A percentile compares a stretch with the other conserved stretches of the same genome.
phyloP scores from a whole-genome alignment of 306 rosid species.

The Vigna hirtella region DNA sequence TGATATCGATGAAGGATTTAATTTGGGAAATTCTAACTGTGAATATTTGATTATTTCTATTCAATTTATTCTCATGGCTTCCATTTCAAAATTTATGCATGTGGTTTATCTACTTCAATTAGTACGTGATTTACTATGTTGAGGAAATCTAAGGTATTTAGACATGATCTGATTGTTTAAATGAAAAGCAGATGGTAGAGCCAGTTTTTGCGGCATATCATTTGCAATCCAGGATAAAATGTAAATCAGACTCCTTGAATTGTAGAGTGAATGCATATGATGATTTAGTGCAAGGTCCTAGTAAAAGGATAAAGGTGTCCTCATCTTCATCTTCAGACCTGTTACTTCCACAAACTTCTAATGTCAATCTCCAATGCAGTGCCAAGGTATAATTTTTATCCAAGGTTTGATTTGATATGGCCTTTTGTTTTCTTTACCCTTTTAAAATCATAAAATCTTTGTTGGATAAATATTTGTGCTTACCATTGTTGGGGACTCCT shows the following conservation, averaged over 20 bases:
- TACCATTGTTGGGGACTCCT: neutral
- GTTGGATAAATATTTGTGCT: neutral
- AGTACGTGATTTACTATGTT: conserved; percentile 12
- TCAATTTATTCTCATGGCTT: conserved; percentile 29
- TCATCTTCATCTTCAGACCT: conserved; percentile 47
- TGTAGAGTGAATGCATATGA: conserved; percentile 33
- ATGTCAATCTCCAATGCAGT: conserved; percentile 45
- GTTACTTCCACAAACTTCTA: conserved; percentile 42
- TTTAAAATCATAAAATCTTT: neutral
- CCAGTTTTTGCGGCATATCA: conserved; percentile 56
- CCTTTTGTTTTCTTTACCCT: no score
- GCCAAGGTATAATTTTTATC: conserved; percentile 44
- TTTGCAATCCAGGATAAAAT: conserved; percentile 56
- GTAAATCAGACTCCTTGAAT: conserved; percentile 45
- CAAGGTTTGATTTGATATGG: conserved; percentile 3
- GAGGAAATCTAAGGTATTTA: conserved; percentile 36
- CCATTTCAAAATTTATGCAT: conserved; percentile 9
- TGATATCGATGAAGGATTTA: conserved; percentile 14
- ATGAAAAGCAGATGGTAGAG: conserved; percentile 69
- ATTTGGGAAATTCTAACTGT: conserved; percentile 11
- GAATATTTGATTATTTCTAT: conserved; percentile 25
- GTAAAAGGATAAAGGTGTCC: conserved; percentile 57
- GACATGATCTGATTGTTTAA: conserved; percentile 42
- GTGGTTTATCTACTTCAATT: conserved; percentile 33
- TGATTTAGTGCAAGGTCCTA: conserved; percentile 46